These are phyloP conservation scores for Trametopsis cervina DNA, from an alignment of 768 basidiomycete species.

Conservation along the genomic window DNA sequence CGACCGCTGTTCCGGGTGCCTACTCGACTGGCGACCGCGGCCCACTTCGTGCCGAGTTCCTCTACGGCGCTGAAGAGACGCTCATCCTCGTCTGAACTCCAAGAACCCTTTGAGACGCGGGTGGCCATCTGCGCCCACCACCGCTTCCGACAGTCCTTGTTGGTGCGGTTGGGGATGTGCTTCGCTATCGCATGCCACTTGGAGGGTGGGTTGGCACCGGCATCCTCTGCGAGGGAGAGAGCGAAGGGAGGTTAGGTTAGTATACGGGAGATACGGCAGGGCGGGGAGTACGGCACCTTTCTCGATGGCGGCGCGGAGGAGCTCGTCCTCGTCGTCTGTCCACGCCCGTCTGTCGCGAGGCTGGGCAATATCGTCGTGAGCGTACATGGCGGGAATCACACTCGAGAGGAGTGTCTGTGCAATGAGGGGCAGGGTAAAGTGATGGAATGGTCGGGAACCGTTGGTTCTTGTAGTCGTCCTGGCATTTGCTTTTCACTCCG, in stretches of 20 bases:
- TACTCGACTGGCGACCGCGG: slow-evolving; percentile 49
- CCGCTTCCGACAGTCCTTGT: slow-evolving; percentile 58
- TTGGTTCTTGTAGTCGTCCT: slow-evolving; percentile 12
- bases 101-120: slow-evolving; percentile 54
- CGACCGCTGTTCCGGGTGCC: slow-evolving; percentile 54
- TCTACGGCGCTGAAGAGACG: slow-evolving; percentile 50
- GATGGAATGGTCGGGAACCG: slow-evolving; percentile 6
- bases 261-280: neutral
- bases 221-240: slow-evolving; percentile 36
- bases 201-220: slow-evolving; percentile 47
- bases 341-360: slow-evolving; percentile 16
- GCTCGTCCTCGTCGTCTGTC: slow-evolving; percentile 18
- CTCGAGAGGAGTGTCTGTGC: neutral
- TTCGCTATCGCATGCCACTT: slow-evolving; percentile 61
- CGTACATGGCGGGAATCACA: slow-evolving; percentile 7
- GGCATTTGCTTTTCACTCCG: slow-evolving; percentile 11
- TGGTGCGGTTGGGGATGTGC: slow-evolving; percentile 53
- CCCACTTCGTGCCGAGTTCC: slow-evolving; percentile 52
- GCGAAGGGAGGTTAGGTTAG: neutral
- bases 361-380: slow-evolving; percentile 10
- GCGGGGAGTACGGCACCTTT: slow-evolving; percentile 6
- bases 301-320: slow-evolving; percentile 16
- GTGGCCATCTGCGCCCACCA: slow-evolving; percentile 63
- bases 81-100: slow-evolving; percentile 56
- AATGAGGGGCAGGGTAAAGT: slow-evolving; percentile 8